Conservation (phyloP, 768 basidiomycete species). For the Collybia mongolica region DNA sequence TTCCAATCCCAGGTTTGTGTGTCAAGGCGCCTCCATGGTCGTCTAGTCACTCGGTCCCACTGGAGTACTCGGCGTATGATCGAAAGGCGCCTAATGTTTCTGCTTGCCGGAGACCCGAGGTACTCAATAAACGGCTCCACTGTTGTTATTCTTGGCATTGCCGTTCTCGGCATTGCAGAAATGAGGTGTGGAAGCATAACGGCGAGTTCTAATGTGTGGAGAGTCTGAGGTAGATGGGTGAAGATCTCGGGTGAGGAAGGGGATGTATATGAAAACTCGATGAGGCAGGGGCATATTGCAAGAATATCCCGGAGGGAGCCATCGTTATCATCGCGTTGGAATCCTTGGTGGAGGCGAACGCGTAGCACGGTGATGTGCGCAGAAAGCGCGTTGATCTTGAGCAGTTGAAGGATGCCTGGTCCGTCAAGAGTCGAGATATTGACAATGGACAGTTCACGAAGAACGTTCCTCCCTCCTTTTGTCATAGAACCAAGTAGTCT, state of each 20-base stretch:
- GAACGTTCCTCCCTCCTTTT: not conserved
- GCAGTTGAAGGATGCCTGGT: not conserved
- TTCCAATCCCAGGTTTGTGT: not conserved
- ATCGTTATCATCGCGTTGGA: not conserved
- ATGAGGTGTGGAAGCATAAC: not conserved
- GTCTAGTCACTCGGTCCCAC: too few relatives aligned
- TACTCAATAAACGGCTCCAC: not conserved
- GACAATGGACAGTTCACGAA: not conserved
- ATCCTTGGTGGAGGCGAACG: not conserved
- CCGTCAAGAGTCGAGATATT: not conserved
- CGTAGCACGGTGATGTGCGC: not conserved
- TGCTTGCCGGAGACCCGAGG: not conserved
- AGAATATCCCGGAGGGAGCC: not conserved
- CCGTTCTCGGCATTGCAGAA: not conserved
- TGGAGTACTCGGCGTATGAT: not conserved
- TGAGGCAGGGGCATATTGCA: slow-evolving; percentile 1
- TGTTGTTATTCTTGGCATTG: not conserved
- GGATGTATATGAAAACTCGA: slow-evolving; percentile 7
- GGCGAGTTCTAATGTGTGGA: slow-evolving; percentile 3
- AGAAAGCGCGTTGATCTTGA: slow-evolving; percentile 3
- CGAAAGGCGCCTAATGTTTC: slow-evolving; percentile 1
- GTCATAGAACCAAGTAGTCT: not conserved
- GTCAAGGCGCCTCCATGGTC: not conserved
- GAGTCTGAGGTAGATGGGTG: not conserved
- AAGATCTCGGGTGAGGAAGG: slow-evolving; percentile 2